Evolutionary conservation across 768 basidiomycete genomes (phyloP).

Genomic region (Dioszegia hungarica): DNA sequence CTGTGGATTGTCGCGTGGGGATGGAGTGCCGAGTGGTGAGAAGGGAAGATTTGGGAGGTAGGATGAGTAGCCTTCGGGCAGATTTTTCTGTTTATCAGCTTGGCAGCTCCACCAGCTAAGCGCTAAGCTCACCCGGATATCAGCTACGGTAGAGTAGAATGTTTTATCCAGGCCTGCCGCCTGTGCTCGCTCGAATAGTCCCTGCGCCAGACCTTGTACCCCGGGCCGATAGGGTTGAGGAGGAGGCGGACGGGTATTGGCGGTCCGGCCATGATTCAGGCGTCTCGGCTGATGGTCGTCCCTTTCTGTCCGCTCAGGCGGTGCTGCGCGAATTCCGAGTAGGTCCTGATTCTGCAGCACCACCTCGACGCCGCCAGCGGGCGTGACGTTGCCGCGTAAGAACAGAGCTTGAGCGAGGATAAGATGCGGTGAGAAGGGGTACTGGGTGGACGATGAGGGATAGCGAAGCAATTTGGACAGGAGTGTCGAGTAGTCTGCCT

Average conservation of each 20-base stretch:
- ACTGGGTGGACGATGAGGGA: slow-evolving; percentile 56
- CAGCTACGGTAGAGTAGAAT: slow-evolving; percentile 44
- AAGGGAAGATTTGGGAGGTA: slow-evolving; percentile 41
- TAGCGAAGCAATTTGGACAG: slow-evolving; percentile 81
- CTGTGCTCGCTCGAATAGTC: slow-evolving; percentile 45
- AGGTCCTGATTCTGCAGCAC: slow-evolving; percentile 75
- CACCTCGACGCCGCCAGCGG: slow-evolving; percentile 70
- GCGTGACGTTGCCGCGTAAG: slow-evolving; percentile 67
- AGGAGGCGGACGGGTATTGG: slow-evolving; percentile 53
- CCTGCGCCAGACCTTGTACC: slow-evolving; percentile 42
- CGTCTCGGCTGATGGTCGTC: neutral
- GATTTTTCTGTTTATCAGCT: slow-evolving; percentile 57
- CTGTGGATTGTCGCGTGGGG: slow-evolving; percentile 4
- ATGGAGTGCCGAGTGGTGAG: slow-evolving; percentile 23
- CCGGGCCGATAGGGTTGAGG: slow-evolving; percentile 14
- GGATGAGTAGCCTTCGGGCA: slow-evolving; percentile 62
- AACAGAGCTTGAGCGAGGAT: slow-evolving; percentile 78
- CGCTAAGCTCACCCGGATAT: slow-evolving; percentile 32
- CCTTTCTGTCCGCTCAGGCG: slow-evolving; percentile 43
- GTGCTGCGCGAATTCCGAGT: slow-evolving; percentile 57
- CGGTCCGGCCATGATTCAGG: slow-evolving; percentile 33
- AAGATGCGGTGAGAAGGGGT: slow-evolving; percentile 51
- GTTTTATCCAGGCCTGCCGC: slow-evolving; percentile 52
- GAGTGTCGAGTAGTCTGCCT: slow-evolving; percentile 79
- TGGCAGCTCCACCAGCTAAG: slow-evolving; percentile 34